Base-by-base conservation (phyloP, 306 rosid genomes). In the Pterocarpus santalinus region DNA sequence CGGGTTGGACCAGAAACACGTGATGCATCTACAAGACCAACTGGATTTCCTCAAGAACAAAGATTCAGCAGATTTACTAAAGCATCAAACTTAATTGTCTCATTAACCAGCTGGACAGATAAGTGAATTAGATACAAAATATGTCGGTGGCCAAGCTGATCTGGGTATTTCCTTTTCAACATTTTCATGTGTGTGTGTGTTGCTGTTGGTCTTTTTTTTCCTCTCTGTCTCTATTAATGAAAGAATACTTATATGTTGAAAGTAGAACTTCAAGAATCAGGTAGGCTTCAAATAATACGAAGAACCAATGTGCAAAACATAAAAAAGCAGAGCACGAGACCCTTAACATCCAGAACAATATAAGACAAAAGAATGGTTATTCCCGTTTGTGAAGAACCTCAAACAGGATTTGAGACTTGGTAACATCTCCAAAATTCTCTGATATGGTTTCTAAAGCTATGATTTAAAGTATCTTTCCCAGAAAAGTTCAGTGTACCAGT, bases 281-380 rank as follows among this genome's bases (percentile, higher is more conserved):
- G 39, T 63, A 73, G 60, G 72, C 81, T 73, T 61, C 61, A 75
- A 78, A 73, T 34, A 80, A 64, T 55, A 75, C 69, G 65, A 82
- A 79, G 62, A 68, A 86, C 14, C 84, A 82, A 56, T 58, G 69
- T 39, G 68, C 62, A 79, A 76, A 79, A 75, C 73, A 73, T 55
- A 46, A 44, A 62, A 22, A 85, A 78, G 53, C 58, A 41, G 60
- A 56, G 55, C 28, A 35, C 55, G 15, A 71, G 69, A 66, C 72
- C 39, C 79, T 60, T 66, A 66, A 76, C 63, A 77, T 49, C 57
- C 14, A 69, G 52, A 79, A 58, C 82, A 36, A 58, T 11, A n/a
- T 38, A 71, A 63, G 73, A 63, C 55, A 85, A 80, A 65, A 36
- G 11, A 77, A 49, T 60, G 70, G 56, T 67, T 44, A 7, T 83